phyloP scores from a whole-genome alignment of 2,329 filamentous ascomycete genomes.

The Coniosporium tulheliwenetii region DNA sequence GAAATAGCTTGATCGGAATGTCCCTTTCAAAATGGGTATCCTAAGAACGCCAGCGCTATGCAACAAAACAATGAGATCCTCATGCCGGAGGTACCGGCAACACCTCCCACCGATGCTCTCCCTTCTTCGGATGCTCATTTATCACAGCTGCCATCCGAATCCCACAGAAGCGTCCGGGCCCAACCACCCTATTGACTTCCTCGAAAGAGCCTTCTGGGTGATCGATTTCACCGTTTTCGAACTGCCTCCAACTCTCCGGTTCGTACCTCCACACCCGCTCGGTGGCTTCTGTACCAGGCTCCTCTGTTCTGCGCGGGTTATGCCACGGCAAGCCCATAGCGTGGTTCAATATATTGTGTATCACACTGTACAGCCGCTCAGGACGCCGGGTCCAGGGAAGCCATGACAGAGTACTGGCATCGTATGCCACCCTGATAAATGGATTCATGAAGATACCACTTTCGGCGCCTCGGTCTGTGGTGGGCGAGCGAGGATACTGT shows the following conservation, averaged over 20 bases:
- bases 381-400: constrained; percentile 45
- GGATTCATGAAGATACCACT: constrained; percentile 60
- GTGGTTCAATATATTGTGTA: constrained; percentile 43
- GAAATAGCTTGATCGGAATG: no score
- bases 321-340: constrained; percentile 39
- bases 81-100: constrained; percentile 1
- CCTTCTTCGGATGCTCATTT: constrained; percentile 13
- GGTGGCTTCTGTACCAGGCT: constrained; percentile 37
- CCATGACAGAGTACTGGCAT: constrained; percentile 39
- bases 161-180: constrained; percentile 41
- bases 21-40: no score
- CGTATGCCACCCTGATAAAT: constrained; percentile 57
- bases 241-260: constrained; percentile 14
- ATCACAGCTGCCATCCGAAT: constrained; percentile 36
- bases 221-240: constrained; percentile 6
- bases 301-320: constrained; percentile 46
- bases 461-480: constrained; percentile 20
- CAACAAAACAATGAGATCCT: no score
- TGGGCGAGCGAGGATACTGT: constrained; percentile 6
- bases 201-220: constrained; percentile 21
- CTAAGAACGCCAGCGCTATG: no score
- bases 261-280: constrained; percentile 36
- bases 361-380: constrained; percentile 46
- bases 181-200: constrained; percentile 27
- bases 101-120: constrained; percentile 17